A percentile compares a stretch with the other conserved stretches of the same genome.
phyloP scores from a whole-genome alignment of 2,329 filamentous ascomycete species.

The Botrytis paeoniae region DNA sequence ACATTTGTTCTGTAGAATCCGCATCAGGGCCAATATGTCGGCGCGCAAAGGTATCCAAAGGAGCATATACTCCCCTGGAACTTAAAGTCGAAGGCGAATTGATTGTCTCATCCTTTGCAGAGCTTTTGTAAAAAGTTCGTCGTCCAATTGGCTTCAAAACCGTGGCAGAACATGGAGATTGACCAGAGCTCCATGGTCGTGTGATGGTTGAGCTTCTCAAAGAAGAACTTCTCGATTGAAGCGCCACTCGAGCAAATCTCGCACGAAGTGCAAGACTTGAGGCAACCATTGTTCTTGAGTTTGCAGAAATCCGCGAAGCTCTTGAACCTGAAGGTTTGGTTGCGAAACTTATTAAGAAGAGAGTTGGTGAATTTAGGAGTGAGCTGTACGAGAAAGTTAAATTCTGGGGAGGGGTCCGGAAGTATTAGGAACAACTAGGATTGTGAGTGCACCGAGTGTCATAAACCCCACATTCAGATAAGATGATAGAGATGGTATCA shows the following conservation, averaged over 20 bases:
- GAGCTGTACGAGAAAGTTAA: slow-evolving; percentile 6
- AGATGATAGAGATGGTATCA: background rate
- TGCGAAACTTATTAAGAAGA: background rate
- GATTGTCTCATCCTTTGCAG: slow-evolving; percentile 33
- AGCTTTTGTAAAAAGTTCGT: slow-evolving; percentile 38
- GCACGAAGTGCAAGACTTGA: slow-evolving; percentile 30
- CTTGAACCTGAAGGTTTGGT: background rate
- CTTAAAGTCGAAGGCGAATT: slow-evolving; percentile 23
- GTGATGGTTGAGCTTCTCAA: slow-evolving; percentile 24
- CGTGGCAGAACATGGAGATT: slow-evolving; percentile 24
- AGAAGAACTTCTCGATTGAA: slow-evolving; percentile 23
- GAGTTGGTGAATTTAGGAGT: background rate
- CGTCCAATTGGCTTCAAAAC: slow-evolving; percentile 23
- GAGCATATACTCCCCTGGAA: slow-evolving; percentile 42
- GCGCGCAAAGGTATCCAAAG: slow-evolving; percentile 62
- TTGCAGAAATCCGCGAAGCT: slow-evolving; percentile 11
- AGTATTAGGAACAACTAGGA: slow-evolving; percentile 22
- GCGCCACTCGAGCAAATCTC: slow-evolving; percentile 28
- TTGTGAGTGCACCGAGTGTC: background rate
- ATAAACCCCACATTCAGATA: slow-evolving; percentile 10
- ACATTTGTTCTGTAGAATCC: slow-evolving; percentile 70
- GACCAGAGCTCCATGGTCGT: slow-evolving; percentile 29
- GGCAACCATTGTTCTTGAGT: slow-evolving; percentile 29
- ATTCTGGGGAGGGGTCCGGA: slow-evolving; percentile 28
- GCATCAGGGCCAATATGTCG: slow-evolving; percentile 85